Evolutionary conservation across 2,329 filamentous ascomycete genomes (phyloP).

Genomic region (Aspergillus spinulosporus): DNA sequence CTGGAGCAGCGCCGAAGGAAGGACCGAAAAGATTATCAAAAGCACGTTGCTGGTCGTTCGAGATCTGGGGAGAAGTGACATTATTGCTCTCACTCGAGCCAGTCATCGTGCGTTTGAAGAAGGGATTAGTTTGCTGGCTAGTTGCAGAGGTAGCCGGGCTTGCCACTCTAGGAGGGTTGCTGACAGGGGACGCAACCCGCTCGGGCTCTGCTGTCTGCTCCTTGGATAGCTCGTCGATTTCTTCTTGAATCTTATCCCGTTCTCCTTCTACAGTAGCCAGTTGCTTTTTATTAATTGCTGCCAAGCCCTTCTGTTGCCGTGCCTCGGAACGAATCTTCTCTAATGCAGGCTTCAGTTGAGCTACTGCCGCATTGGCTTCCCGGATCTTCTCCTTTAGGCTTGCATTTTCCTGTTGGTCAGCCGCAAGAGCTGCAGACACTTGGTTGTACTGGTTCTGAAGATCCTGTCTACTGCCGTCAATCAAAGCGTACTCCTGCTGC

Average conservation of each 20-base stretch:
- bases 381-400: constrained; percentile 85
- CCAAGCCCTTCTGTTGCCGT: constrained; percentile 91
- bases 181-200: constrained; percentile 39
- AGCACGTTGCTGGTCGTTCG: constrained; percentile 60
- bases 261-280: constrained; percentile 85
- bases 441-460: constrained; percentile 80
- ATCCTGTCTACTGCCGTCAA: constrained; percentile 80
- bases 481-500: constrained; percentile 76
- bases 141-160: constrained; percentile 65
- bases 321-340: constrained; percentile 92
- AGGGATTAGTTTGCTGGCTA: constrained; percentile 83
- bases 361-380: constrained; percentile 76
- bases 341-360: constrained; percentile 81
- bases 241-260: constrained; percentile 79
- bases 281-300: constrained; percentile 99
- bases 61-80: constrained; percentile 48
- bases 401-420: constrained; percentile 85
- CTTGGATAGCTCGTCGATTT: constrained; percentile 68
- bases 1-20: constrained; percentile 53
- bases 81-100: constrained; percentile 46
- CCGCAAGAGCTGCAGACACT: constrained; percentile 69
- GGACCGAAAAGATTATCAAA: constrained; percentile 88
- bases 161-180: constrained; percentile 54
- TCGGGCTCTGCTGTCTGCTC: constrained; percentile 59
- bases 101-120: constrained; percentile 70